Evolutionary conservation across 805 yeast species (phyloP), one percentile per base, ranked within the genome.

Genomic region (Zygoascus flipseniorum): DNA sequence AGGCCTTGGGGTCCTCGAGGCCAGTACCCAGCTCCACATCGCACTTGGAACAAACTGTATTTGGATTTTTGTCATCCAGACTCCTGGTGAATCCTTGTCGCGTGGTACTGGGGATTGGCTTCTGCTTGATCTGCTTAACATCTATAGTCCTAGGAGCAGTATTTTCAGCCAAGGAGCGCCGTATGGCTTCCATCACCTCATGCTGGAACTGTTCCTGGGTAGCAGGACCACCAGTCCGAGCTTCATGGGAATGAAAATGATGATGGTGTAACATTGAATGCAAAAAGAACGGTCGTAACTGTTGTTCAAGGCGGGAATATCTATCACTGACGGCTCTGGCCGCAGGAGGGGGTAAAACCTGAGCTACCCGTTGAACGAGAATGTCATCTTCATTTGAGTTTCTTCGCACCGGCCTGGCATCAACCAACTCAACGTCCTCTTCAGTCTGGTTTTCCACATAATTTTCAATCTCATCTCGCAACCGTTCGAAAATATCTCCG

Each of bases 11-110:
- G 13, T 42, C 48, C 18, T 48, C 48, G n/a, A 85, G 78, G 0
- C 96, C 96, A 48, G 74, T 78, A 2, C 93, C 93, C n/a, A 89
- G 69, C 2, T 72, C 76, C 0, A 79, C 76, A 0, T 89, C 90
- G 70, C 97, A 89, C 28, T 85, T 67, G 32, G 78, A 78, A 69
- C 97, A 83, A 19, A 43, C 48, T 2, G 52, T 44, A 6, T 58
- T 50, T 1, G 31, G 43, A 9, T 39, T n/a, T 2, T 58, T 53
- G 42, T 50, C 54, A 19, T 20, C 52, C 42, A 52, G 28, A 3
- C 43, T 11, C 26, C 58, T 49, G 3, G 55, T 48, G 47, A 31
- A 52, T 6, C 56, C 58, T 14, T 41, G 35, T 16, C 48, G 18
- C 5, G 53, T 18, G 2, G 39, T 16, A 14, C 14, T 32, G 5